phyloP scores from a whole-genome alignment of 225 moss, liverwort and hornwort species.

The Pleurozium schreberi region DNA sequence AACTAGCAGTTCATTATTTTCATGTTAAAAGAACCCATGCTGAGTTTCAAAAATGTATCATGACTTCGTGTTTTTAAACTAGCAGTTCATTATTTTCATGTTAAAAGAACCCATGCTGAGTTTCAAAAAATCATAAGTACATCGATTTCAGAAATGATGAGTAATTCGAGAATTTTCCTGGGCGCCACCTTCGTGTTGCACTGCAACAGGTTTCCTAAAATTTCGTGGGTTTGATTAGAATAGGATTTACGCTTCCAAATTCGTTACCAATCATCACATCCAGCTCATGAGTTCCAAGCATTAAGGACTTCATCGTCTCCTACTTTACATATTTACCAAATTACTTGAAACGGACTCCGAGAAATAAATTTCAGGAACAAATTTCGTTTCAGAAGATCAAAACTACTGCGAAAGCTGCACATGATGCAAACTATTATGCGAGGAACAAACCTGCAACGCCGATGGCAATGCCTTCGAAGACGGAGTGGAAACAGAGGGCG shows the following conservation, averaged over 20 bases:
- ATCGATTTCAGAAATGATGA: background rate
- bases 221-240: background rate
- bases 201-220: background rate
- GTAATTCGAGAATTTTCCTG: background rate
- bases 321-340: background rate
- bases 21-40: background rate
- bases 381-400: background rate
- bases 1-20: background rate
- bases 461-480: constrained; percentile 66
- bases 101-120: background rate
- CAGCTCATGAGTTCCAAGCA: background rate
- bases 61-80: background rate
- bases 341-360: background rate
- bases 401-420: background rate
- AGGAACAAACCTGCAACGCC: constrained; percentile 38
- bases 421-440: background rate
- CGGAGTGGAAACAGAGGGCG: constrained; percentile 58
- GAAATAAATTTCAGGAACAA: background rate
- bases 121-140: background rate
- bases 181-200: background rate
- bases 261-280: background rate
- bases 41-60: no score
- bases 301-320: background rate
- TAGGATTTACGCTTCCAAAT: background rate
- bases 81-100: background rate